phyloP scores from a whole-genome alignment of 192 early-diverging fungal species.

The Coemansia erecta region DNA sequence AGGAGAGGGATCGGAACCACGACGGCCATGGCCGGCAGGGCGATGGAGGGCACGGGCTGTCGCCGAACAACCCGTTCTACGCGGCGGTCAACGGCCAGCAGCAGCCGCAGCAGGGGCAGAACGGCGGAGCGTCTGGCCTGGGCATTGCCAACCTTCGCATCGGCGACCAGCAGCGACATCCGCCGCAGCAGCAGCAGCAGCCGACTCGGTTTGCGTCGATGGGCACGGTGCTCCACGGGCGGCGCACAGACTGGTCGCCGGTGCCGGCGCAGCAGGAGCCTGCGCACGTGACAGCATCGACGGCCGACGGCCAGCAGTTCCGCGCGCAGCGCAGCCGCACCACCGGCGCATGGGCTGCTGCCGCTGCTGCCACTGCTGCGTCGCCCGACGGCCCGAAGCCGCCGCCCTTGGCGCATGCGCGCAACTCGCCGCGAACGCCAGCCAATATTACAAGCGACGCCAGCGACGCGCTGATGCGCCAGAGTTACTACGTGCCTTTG shows the following conservation, averaged over 20 bases:
- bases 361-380: too few relatives aligned
- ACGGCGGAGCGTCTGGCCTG: too few relatives aligned
- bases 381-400: constrained; percentile 8
- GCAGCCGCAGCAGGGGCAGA: background rate
- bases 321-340: constrained; percentile 13
- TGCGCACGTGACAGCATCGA: background rate
- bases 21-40: too few relatives aligned
- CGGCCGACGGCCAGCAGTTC: background rate
- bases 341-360: constrained; percentile 12
- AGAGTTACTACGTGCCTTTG: constrained; percentile 16
- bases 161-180: background rate
- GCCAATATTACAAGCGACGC: background rate
- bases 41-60: too few relatives aligned
- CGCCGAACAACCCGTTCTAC: constrained; percentile 7
- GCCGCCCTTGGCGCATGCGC: constrained; percentile 15
- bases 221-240: background rate
- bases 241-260: background rate
- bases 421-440: constrained; percentile 15
- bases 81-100: background rate
- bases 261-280: background rate
- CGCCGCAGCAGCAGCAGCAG: background rate
- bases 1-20: background rate
- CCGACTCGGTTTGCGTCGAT: background rate
- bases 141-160: constrained; percentile 21
- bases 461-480: constrained; percentile 4